phyloP scores from a whole-genome alignment of 805 yeast species.

The Candida oleophila region DNA sequence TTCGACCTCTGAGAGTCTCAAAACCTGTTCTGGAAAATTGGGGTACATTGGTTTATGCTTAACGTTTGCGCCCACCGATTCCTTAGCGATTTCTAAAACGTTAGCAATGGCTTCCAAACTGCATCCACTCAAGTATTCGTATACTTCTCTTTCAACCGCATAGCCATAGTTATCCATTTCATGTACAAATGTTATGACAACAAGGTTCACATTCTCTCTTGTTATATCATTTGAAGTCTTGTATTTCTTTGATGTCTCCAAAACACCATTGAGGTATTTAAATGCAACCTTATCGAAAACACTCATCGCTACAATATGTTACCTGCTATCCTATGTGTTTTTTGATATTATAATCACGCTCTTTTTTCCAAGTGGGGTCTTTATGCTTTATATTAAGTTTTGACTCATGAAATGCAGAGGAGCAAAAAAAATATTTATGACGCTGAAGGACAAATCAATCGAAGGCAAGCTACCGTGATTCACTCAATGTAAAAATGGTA shows the following conservation, averaged over 20 bases:
- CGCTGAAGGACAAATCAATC: too few relatives aligned
- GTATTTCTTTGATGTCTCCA: not conserved
- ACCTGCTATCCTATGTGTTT: too few relatives aligned
- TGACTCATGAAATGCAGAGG: too few relatives aligned
- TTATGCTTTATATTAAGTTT: too few relatives aligned
- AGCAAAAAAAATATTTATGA: too few relatives aligned
- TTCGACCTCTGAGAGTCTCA: constrained; percentile 5
- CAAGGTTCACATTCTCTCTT: not conserved
- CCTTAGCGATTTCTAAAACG: not conserved
- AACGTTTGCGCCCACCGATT: constrained; percentile 1
- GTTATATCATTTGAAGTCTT: not conserved
- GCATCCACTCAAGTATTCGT: not conserved
- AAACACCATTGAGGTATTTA: not conserved
- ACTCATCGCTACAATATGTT: not conserved
- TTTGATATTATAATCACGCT: too few relatives aligned
- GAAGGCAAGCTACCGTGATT: too few relatives aligned
- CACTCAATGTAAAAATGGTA: too few relatives aligned
- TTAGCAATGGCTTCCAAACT: not conserved
- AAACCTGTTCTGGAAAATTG: constrained; percentile 11
- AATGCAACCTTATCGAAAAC: not conserved
- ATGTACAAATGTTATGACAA: not conserved
- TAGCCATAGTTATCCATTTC: constrained; percentile 3
- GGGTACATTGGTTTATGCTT: constrained; percentile 7
- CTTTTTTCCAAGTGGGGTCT: too few relatives aligned
- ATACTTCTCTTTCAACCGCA: not conserved